These are phyloP conservation scores for Venturia nashicola DNA, from an alignment of 2,329 filamentous ascomycete species.

Conservation along the genomic window DNA sequence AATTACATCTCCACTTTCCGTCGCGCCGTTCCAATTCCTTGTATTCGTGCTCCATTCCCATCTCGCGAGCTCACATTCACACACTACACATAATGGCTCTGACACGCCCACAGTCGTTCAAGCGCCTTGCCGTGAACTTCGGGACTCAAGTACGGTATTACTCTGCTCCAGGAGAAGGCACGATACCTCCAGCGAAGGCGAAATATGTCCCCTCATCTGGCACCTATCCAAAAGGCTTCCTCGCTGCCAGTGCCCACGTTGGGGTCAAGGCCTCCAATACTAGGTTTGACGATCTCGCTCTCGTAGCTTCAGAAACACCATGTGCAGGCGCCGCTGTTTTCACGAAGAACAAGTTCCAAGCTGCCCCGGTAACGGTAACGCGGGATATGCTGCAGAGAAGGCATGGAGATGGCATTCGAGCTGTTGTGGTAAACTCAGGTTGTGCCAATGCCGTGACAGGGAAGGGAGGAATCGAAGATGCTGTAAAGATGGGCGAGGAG, in stretches of 20 bases:
- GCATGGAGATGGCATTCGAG: constrained; percentile 57
- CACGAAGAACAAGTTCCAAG: constrained; percentile 97
- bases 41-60: background rate
- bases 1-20: background rate
- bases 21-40: background rate
- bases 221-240: constrained; percentile 83
- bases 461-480: constrained; percentile 78
- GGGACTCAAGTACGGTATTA: constrained; percentile 26
- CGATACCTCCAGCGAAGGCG: constrained; percentile 66
- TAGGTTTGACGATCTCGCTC: constrained; percentile 77
- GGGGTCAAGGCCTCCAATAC: constrained; percentile 92
- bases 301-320: constrained; percentile 75
- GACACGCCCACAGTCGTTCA: constrained; percentile 1
- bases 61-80: background rate
- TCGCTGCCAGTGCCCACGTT: constrained; percentile 74
- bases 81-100: background rate
- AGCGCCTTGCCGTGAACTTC: background rate
- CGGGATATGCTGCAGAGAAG: constrained; percentile 56
- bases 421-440: constrained; percentile 86
- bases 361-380: constrained; percentile 83
- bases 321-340: constrained; percentile 87
- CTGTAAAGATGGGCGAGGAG: constrained; percentile 65
- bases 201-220: constrained; percentile 81
- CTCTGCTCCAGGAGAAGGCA: constrained; percentile 44
- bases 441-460: constrained; percentile 97